These are phyloP conservation scores for Mycena latifolia DNA, from an alignment of 768 basidiomycete species.

Conservation along the genomic window DNA sequence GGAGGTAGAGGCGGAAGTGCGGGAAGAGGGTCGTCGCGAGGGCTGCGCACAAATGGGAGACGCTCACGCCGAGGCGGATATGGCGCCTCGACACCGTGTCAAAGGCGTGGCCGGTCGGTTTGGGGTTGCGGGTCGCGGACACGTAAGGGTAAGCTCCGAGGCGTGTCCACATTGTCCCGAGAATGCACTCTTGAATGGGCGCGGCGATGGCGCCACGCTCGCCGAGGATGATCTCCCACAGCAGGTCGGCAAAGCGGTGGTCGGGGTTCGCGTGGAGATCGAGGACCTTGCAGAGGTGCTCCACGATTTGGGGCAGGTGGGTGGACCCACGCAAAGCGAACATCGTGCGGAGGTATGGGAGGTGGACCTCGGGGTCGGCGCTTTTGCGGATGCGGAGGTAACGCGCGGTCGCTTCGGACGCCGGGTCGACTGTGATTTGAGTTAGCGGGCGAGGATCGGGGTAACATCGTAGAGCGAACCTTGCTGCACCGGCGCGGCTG, in stretches of 20 bases:
- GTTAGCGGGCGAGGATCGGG: not conserved
- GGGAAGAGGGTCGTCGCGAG: slow-evolving; percentile 26
- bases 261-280: slow-evolving; percentile 48
- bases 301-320: slow-evolving; percentile 47
- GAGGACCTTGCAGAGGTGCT: slow-evolving; percentile 52
- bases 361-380: slow-evolving; percentile 57
- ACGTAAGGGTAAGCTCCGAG: slow-evolving; percentile 21
- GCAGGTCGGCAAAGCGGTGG: slow-evolving; percentile 50
- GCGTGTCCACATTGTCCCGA: slow-evolving; percentile 52
- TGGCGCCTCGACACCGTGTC: slow-evolving; percentile 18
- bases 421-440: slow-evolving; percentile 35
- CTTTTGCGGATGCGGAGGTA: slow-evolving; percentile 56
- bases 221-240: slow-evolving; percentile 54
- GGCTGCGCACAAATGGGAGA: slow-evolving; percentile 25
- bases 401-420: slow-evolving; percentile 52
- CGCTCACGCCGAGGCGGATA: slow-evolving; percentile 15
- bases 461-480: not conserved
- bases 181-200: slow-evolving; percentile 47
- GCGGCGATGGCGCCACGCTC: slow-evolving; percentile 41
- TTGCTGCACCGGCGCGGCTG: not conserved
- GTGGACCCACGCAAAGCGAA: slow-evolving; percentile 43
- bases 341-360: slow-evolving; percentile 60
- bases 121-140: not conserved
- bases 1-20: slow-evolving; percentile 22
- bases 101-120: slow-evolving; percentile 3